Conservation (phyloP, 75 land plant genomes). For the Selaginella moellendorffii region DNA sequence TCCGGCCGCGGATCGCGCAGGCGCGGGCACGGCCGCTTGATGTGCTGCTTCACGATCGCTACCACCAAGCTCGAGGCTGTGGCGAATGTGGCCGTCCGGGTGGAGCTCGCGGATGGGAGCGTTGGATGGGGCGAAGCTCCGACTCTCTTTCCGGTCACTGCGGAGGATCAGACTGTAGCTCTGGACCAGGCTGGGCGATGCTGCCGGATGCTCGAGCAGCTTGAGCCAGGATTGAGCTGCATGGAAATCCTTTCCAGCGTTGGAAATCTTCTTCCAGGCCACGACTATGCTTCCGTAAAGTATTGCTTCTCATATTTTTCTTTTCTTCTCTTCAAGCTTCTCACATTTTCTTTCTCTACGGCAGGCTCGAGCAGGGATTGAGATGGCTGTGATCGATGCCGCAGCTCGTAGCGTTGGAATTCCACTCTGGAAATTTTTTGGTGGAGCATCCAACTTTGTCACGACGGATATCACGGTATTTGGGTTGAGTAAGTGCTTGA, state of each 20-base stretch:
- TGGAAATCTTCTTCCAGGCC: conserved; percentile 39
- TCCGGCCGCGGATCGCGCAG: conserved; percentile 29
- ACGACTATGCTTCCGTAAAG: conserved; percentile 61
- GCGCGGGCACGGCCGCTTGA: conserved; percentile 51
- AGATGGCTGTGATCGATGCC: conserved; percentile 85
- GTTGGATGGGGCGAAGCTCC: conserved; percentile 87
- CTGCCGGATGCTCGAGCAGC: conserved; percentile 17
- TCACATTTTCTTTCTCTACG: not conserved
- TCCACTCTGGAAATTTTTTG: conserved; percentile 79
- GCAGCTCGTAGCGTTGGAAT: conserved; percentile 49
- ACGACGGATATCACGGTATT: conserved; percentile 70
- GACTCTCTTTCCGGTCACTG: conserved; percentile 50
- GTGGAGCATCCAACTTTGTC: conserved; percentile 40
- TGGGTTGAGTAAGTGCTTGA: not conserved
- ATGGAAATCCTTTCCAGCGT: conserved; percentile 19
- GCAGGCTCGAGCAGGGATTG: conserved; percentile 69
- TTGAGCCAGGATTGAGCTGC: no score
- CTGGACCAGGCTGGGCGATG: conserved; percentile 33
- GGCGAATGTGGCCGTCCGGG: conserved; percentile 50
- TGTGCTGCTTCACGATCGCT: conserved; percentile 70
- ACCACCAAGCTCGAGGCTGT: conserved; percentile 50
- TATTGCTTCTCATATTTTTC: not conserved
- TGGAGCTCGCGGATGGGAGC: conserved; percentile 42
- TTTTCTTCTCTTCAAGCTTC: not conserved
- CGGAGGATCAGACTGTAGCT: conserved; percentile 62